Conservation (phyloP, 202 grass and related monocot species). For the Brachypodium distachyon region DNA sequence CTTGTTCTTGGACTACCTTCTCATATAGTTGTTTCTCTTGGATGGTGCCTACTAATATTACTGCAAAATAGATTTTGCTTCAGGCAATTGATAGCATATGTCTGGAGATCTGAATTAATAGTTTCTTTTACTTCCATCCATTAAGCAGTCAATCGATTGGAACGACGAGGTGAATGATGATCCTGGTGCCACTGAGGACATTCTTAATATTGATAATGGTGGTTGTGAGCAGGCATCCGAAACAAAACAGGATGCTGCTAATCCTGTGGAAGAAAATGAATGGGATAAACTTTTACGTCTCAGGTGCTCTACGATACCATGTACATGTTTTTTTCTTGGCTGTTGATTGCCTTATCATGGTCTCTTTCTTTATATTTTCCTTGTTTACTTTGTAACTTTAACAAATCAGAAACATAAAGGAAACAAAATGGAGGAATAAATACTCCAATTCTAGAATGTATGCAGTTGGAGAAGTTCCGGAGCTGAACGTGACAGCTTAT, state of each 20-base stretch:
- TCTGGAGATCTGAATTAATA: slow-evolving; percentile 25
- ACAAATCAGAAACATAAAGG: background rate
- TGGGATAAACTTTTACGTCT: slow-evolving; percentile 98
- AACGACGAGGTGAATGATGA: slow-evolving; percentile 89
- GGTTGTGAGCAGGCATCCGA: slow-evolving; percentile 46
- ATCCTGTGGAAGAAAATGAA: slow-evolving; percentile 75
- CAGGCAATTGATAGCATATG: slow-evolving; percentile 8
- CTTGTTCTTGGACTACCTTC: background rate
- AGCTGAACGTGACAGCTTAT: background rate
- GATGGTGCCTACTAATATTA: background rate
- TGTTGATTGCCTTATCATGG: background rate
- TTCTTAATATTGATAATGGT: slow-evolving; percentile 41
- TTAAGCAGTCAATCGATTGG: slow-evolving; percentile 92
- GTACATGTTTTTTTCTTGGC: background rate
- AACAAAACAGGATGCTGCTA: slow-evolving; percentile 50
- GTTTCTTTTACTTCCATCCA: slow-evolving; percentile 11
- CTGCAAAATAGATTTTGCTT: slow-evolving; percentile 20
- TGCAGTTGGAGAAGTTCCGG: background rate
- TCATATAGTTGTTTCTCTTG: background rate
- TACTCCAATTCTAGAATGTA: background rate
- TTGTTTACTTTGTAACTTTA: background rate
- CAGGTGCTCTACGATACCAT: slow-evolving; percentile 41
- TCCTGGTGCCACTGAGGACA: slow-evolving; percentile 39
- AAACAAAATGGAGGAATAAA: background rate
- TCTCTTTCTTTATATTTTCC: background rate